Evolutionary conservation across 768 basidiomycete genomes (phyloP), one percentile per base, ranked within the genome.

Genomic region (Tulasnella sp.): DNA sequence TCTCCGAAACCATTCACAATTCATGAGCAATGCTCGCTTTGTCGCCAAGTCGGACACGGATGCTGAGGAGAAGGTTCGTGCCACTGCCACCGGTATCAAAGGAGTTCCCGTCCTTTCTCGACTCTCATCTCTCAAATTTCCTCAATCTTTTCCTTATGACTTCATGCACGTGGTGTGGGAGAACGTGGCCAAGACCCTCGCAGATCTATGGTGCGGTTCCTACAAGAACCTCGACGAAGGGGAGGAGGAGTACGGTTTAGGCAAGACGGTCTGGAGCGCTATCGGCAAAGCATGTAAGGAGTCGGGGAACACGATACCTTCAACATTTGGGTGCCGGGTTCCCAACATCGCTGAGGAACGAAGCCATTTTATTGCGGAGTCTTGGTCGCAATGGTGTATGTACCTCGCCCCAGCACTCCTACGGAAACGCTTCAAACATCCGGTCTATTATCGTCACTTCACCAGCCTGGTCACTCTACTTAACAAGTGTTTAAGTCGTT

Each of bases 151-250:
- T 42, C 86, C 86, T 0, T 84, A 84, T 77, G 86, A 88, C 71
- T 86, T 87, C 81, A 87, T 88, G 84, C 87, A 89, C 72, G 81
- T 86, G 0, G 80, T 87, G 31, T 85, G 80, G 79, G 85, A 86
- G 77, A 88, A 88, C 77, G 67, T 86, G 1, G 77, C 86, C 36
- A 80, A 79, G 29, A 85, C 84, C 69, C 81, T 89, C 1, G 79
- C 87, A 39, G n/a, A 75, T 0, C 79, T 85, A 0, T 85, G 85
- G 85, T 84, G 81, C 0, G 85, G 85, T 0, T 76, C 79, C 17
- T 87, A 81, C 81, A 87, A 87, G 78, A 84, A 79, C 8, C 79
- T 86, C 1, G 81, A 85, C 7, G 68, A 69, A 2, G 68, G 68
- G 8, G 3, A 17, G 14, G 68, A 37, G 22, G 68, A 69, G 68